phyloP scores from a whole-genome alignment of 164 flowering plant species.

The Stephania japonica region DNA sequence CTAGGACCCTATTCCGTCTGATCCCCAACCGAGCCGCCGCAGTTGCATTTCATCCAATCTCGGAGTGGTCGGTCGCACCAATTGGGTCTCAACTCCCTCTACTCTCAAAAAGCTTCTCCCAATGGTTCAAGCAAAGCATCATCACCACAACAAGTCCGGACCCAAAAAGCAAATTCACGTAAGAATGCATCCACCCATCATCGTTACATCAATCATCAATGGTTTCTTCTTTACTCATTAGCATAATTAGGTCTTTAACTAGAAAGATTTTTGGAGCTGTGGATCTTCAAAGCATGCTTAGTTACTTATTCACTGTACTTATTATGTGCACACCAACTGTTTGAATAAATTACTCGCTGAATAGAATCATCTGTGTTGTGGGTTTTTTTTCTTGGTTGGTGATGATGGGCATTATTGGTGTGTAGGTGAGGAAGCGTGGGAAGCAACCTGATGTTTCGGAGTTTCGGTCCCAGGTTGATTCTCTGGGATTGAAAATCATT shows the following conservation, averaged over 20 bases:
- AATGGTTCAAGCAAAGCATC: slow-evolving; percentile 59
- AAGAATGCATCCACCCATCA: slow-evolving; percentile 5
- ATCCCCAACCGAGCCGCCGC: too few relatives aligned
- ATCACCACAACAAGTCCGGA: slow-evolving; percentile 27
- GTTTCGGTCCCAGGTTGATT: slow-evolving; percentile 66
- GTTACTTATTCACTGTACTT: not conserved
- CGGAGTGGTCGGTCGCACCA: too few relatives aligned
- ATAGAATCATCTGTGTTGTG: too few relatives aligned
- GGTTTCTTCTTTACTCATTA: not conserved
- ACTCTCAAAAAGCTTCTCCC: not conserved
- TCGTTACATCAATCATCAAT: not conserved
- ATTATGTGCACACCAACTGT: not conserved
- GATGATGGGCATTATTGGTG: not conserved
- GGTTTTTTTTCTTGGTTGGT: not conserved
- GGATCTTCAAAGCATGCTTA: not conserved
- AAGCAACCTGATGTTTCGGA: slow-evolving; percentile 52
- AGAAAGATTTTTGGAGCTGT: not conserved
- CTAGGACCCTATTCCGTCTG: too few relatives aligned
- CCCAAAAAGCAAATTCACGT: slow-evolving; percentile 37
- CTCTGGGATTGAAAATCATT: slow-evolving; percentile 56
- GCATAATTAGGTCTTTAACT: not conserved
- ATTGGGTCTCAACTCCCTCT: too few relatives aligned
- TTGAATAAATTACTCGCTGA: not conserved
- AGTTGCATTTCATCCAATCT: too few relatives aligned
- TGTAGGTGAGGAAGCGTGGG: slow-evolving; percentile 54